A percentile compares a stretch with the other conserved stretches of the same genome.
These are phyloP conservation scores for Beauveria sp. DNA, from an alignment of 2,329 filamentous ascomycete genomes.

Conservation along the genomic window DNA sequence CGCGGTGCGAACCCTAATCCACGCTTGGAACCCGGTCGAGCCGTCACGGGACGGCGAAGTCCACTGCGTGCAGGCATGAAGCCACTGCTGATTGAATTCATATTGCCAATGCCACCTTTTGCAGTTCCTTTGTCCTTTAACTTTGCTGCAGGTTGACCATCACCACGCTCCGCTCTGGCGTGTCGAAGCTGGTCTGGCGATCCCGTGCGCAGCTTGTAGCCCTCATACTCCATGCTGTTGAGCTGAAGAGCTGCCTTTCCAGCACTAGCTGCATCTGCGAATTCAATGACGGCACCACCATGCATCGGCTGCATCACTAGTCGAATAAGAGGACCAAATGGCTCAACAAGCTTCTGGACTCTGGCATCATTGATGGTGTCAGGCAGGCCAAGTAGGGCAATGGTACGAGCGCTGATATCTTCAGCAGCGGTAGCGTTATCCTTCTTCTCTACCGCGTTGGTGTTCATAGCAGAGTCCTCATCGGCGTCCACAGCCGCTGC, in stretches of 20 bases:
- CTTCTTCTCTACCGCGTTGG: constrained; percentile 16
- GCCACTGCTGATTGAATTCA: constrained; percentile 13
- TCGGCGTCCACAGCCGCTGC: constrained; percentile 24
- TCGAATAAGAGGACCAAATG: constrained; percentile 64
- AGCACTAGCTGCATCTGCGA: constrained; percentile 58
- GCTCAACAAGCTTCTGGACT: constrained; percentile 64
- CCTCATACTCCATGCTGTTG: constrained; percentile 47
- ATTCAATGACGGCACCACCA: constrained; percentile 81
- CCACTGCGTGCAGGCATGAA: constrained; percentile 38
- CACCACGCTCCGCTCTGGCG: constrained; percentile 35
- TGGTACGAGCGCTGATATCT: constrained; percentile 58
- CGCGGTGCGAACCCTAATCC: constrained; percentile 36
- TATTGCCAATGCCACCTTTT: constrained; percentile 13
- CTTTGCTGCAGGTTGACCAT: constrained; percentile 15
- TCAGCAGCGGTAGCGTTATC: constrained; percentile 31
- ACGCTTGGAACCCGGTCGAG: constrained; percentile 32
- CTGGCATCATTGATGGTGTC: constrained; percentile 89
- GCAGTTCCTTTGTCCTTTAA: constrained; percentile 22
- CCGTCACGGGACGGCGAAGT: constrained; percentile 36
- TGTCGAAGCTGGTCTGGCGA: constrained; percentile 47
- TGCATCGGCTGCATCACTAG: constrained; percentile 74
- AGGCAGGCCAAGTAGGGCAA: constrained; percentile 77
- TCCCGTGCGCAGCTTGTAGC: constrained; percentile 47
- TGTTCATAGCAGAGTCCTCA: constrained; percentile 16
- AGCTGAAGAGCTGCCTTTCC: constrained; percentile 62